Percentiles rank a stretch among this genome's conserved stretches.
These are phyloP conservation scores for Aspergillus versicolor DNA, from an alignment of 2,329 filamentous ascomycete species.

Conservation along the genomic window DNA sequence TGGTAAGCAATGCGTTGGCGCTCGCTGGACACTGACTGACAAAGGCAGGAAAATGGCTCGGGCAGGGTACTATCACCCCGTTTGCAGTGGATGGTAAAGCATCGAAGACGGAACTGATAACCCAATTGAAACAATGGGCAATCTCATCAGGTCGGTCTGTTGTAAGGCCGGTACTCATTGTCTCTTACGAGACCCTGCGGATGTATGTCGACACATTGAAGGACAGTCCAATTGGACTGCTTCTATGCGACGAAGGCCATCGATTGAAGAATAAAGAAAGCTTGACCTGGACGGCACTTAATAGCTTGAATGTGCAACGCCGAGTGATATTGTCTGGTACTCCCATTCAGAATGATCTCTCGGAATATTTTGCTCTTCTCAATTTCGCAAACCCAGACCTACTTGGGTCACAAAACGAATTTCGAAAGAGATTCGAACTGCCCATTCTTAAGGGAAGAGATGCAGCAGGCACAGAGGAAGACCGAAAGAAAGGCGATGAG, in stretches of 20 bases:
- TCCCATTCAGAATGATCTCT: slow-evolving; percentile 97
- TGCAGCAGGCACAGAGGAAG: slow-evolving; percentile 79
- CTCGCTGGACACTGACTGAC: slow-evolving; percentile 18
- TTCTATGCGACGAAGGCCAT: slow-evolving; percentile 96
- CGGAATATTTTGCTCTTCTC: slow-evolving; percentile 92
- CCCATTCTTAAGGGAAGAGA: slow-evolving; percentile 91
- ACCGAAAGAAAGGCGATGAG: slow-evolving; percentile 79
- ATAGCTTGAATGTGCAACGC: slow-evolving; percentile 82
- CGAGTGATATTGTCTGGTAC: slow-evolving; percentile 95
- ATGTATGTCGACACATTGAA: slow-evolving; percentile 88
- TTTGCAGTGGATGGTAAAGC: slow-evolving; percentile 98
- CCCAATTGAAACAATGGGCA: slow-evolving; percentile 91
- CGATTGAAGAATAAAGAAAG: slow-evolving; percentile 95
- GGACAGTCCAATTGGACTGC: slow-evolving; percentile 83
- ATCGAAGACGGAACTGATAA: slow-evolving; percentile 85
- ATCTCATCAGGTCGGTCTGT: slow-evolving; percentile 87
- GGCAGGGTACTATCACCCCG: slow-evolving; percentile 82
- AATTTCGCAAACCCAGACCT: slow-evolving; percentile 96
- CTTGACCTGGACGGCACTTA: slow-evolving; percentile 89
- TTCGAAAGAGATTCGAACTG: slow-evolving; percentile 89
- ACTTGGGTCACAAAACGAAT: slow-evolving; percentile 83
- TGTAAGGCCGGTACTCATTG: slow-evolving; percentile 89
- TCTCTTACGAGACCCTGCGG: slow-evolving; percentile 94
- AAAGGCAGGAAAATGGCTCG: slow-evolving; percentile 78
- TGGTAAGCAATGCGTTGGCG: slow-evolving; percentile 29